Evolutionary conservation across 2,329 filamentous ascomycete species (phyloP), one percentile per base, ranked within the genome.

Genomic region (Colletotrichum sojae): DNA sequence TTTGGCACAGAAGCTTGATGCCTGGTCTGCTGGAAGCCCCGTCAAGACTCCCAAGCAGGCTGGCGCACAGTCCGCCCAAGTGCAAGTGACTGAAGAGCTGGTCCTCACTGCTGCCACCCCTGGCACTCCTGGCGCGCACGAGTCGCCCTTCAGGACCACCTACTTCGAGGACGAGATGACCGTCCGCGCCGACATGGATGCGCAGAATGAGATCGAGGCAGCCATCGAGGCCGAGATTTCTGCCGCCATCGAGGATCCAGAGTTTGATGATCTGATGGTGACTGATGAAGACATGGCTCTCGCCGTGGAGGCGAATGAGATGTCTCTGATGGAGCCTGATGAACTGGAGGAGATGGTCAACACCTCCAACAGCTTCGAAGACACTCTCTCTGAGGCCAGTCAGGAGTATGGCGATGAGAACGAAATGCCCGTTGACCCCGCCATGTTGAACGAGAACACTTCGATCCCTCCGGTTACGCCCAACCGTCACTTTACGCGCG

Each of bases 341-440:
- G 75, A 80, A 20, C 69, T 81, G 2, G 79, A 84, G 1, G 78
- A 83, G 10, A 72, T 77, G 54, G 72, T 71, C n/a, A 75, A 77
- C 51, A 73, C 71, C 27, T 67, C 57, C 70, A 70, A 64, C 67
- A 71, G 69, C 61, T 78, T 83, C 56, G 85, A 88, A 16, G 84
- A 87, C 49, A 80, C 83, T 0, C 76, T 85, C 3, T 91, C 90
- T 0, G 88, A 91, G 69, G 86, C 86, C 1, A 91, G 89, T 73
- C 87, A 92, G 71, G 88, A 90, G 71, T 91, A 91, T 73, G 89
- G 86, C 2, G 89, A 92, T 73, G 90, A 92, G 76, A 92, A 92
- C 75, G 83, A 84, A 36, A 78, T 88, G 10, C 89, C 86, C 4
- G 83, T 88, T 20, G 86, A 90, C 67, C 85, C 85, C 18, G 80